Percentiles rank a stretch among this genome's conserved stretches.
These are phyloP conservation scores for Cyberlindnera misumaiensis DNA, from an alignment of 805 yeast species.

Conservation along the genomic window DNA sequence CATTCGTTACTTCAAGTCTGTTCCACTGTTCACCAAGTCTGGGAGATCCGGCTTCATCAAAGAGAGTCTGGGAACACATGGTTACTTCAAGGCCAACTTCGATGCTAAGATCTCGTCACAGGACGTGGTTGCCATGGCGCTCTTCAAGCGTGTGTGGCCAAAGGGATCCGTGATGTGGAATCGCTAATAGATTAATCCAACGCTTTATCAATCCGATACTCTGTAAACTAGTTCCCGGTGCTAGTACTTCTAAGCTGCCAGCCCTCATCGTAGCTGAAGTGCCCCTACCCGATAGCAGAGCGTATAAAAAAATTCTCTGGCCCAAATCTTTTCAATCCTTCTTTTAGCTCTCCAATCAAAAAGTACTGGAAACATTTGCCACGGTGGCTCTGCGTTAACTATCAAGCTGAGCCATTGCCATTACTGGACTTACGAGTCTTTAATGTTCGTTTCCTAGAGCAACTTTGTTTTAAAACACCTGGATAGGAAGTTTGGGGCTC, in stretches of 20 bases:
- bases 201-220: no score
- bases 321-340: constrained; percentile 4
- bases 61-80: constrained; percentile 96
- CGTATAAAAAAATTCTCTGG: neutral
- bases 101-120: constrained; percentile 87
- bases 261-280: no score
- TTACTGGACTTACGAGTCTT: constrained; percentile 23
- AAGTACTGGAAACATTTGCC: constrained; percentile 29
- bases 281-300: neutral
- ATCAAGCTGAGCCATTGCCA: constrained; percentile 27
- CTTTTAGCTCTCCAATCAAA: constrained; percentile 25
- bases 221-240: no score
- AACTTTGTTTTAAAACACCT: constrained; percentile 17
- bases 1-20: constrained; percentile 80
- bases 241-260: no score
- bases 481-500: constrained; percentile 28
- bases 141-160: constrained; percentile 95
- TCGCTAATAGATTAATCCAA: constrained; percentile 6
- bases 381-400: constrained; percentile 24
- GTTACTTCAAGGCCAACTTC: constrained; percentile 92
- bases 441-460: constrained; percentile 25
- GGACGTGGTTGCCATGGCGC: constrained; percentile 89
- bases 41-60: constrained; percentile 94
- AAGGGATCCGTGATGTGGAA: constrained; percentile 32
- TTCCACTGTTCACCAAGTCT: constrained; percentile 85